phyloP scores from a whole-genome alignment of 2,329 filamentous ascomycete genomes.

The Epichloe aotearoae region DNA sequence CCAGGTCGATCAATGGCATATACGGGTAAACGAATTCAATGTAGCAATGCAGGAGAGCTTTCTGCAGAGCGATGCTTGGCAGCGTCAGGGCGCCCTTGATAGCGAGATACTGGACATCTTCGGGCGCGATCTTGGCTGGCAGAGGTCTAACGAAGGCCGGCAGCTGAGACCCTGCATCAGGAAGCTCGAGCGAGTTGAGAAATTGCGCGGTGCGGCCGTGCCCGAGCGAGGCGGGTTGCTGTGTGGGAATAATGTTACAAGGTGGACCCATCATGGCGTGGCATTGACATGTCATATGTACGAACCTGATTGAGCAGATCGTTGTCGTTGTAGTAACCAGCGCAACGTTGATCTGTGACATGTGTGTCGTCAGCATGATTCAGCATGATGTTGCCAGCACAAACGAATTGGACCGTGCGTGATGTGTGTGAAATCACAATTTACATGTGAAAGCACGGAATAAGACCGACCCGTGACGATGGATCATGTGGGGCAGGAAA shows the following conservation, averaged over 20 bases:
- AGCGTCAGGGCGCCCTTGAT: conserved; percentile 75
- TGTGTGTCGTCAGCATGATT: not conserved
- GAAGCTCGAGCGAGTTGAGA: conserved; percentile 33
- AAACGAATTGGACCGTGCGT: too few relatives aligned
- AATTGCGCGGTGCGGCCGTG: conserved; percentile 29
- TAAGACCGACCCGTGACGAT: not conserved
- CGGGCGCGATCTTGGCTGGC: conserved; percentile 59
- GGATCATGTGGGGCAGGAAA: not conserved
- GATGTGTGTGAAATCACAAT: not conserved
- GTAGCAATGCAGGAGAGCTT: conserved; percentile 69
- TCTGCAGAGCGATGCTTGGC: conserved; percentile 56
- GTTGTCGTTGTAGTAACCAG: conserved; percentile 20
- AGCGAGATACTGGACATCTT: conserved; percentile 73
- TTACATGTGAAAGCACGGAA: not conserved
- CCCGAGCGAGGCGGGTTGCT: conserved; percentile 16
- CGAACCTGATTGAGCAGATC: conserved; percentile 13
- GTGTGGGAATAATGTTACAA: not conserved
- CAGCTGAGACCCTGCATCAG: conserved; percentile 33
- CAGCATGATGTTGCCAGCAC: not conserved
- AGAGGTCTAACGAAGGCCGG: conserved; percentile 67
- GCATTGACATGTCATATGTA: conserved; percentile 8
- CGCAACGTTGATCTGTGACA: conserved; percentile 23
- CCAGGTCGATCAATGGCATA: conserved; percentile 72
- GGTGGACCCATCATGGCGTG: not conserved
- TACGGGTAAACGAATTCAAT: conserved; percentile 86